Conservation (phyloP, 2,329 filamentous ascomycete species). For the Macrophomina phaseolina region DNA sequence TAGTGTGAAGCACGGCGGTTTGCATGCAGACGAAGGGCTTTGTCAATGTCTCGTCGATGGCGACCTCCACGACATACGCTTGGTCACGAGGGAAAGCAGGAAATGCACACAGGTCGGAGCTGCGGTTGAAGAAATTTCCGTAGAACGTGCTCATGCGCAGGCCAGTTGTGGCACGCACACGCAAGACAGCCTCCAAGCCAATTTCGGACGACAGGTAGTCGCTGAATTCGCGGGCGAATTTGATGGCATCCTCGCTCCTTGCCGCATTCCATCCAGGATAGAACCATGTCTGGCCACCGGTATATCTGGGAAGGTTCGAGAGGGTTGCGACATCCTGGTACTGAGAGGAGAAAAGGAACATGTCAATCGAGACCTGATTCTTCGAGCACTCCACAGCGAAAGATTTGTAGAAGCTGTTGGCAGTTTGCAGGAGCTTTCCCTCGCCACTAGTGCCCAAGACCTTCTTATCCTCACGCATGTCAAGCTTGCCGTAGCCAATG, state of each 20-base stretch:
- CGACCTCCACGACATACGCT: slow-evolving; percentile 96
- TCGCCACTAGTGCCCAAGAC: slow-evolving; percentile 93
- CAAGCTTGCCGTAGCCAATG: slow-evolving; percentile 84
- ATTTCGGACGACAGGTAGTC: slow-evolving; percentile 98
- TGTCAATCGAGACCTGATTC: slow-evolving; percentile 97
- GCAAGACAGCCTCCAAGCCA: slow-evolving; percentile 91
- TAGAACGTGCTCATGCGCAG: slow-evolving; percentile 98
- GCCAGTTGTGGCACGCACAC: slow-evolving; percentile 92
- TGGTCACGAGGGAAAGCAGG: slow-evolving; percentile 97
- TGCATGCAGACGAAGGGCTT: slow-evolving; percentile 94
- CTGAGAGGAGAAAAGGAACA: slow-evolving; percentile 95
- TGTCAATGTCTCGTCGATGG: slow-evolving; percentile 91
- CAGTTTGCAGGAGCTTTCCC: slow-evolving; percentile 83
- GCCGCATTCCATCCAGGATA: slow-evolving; percentile 98
- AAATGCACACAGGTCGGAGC: slow-evolving; percentile 96
- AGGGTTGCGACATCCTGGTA: slow-evolving; percentile 98
- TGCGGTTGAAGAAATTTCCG: slow-evolving; percentile 99
- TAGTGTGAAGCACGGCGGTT: slow-evolving; percentile 93
- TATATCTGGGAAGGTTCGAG: slow-evolving; percentile 94
- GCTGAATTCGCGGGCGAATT: slow-evolving; percentile 95
- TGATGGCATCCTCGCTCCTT: slow-evolving; percentile 92
- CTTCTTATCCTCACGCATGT: slow-evolving; percentile 96
- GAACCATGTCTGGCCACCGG: slow-evolving; percentile 97
- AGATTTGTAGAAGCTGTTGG: slow-evolving; percentile 97
- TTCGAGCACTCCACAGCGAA: slow-evolving; percentile 99